phyloP scores from a whole-genome alignment of 208 protist genomes.

The Crithidia fasciculata region DNA sequence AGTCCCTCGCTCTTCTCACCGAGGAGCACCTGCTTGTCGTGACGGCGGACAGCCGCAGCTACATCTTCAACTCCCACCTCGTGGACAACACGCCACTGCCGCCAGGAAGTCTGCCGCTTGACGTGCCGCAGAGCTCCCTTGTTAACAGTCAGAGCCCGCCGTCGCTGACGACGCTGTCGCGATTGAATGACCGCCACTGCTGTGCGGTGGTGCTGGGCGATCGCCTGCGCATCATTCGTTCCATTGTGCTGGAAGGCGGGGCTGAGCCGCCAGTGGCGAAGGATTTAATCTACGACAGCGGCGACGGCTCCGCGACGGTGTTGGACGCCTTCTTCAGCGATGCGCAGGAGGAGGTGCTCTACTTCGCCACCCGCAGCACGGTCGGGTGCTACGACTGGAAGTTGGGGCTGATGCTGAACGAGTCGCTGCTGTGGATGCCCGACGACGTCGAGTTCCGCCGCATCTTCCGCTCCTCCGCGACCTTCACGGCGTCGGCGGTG shows the following conservation, averaged over 20 bases:
- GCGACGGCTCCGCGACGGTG: slow-evolving; percentile 63
- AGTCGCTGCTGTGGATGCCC: slow-evolving; percentile 72
- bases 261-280: slow-evolving; percentile 33
- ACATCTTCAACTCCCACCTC: slow-evolving; percentile 76
- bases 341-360: slow-evolving; percentile 71
- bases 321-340: slow-evolving; percentile 87
- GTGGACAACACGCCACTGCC: slow-evolving; percentile 42
- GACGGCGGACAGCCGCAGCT: slow-evolving; percentile 51
- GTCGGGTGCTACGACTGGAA: slow-evolving; percentile 87
- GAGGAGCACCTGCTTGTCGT: slow-evolving; percentile 70
- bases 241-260: slow-evolving; percentile 34
- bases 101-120: slow-evolving; percentile 34
- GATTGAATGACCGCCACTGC: slow-evolving; percentile 43
- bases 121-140: slow-evolving; percentile 20
- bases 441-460: slow-evolving; percentile 75
- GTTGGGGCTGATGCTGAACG: slow-evolving; percentile 68
- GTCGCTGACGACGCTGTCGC: slow-evolving; percentile 42
- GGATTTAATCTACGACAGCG: slow-evolving; percentile 77
- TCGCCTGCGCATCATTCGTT: slow-evolving; percentile 59
- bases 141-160: slow-evolving; percentile 15
- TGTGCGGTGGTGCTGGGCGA: slow-evolving; percentile 71
- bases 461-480: slow-evolving; percentile 68
- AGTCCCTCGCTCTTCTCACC: slow-evolving; percentile 46
- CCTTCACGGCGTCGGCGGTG: slow-evolving; percentile 4
- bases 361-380: slow-evolving; percentile 70